A percentile compares a stretch with the other conserved stretches of the same genome.
These are phyloP conservation scores for Asterophora lycoperdoides DNA, from an alignment of 768 basidiomycete species.

Conservation along the genomic window DNA sequence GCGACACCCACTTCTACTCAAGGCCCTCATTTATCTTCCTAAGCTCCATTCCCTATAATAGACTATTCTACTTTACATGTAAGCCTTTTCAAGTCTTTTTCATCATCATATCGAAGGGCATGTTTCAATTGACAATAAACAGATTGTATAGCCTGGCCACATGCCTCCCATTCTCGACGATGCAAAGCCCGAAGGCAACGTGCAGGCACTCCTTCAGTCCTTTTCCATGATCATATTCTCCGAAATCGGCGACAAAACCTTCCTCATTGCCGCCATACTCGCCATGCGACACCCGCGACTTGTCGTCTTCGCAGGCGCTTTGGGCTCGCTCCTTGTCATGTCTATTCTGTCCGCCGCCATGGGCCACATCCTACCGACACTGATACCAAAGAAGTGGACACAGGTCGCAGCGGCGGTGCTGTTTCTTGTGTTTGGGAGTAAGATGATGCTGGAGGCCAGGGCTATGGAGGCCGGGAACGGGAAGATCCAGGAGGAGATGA, in stretches of 20 bases:
- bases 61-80: too few species aligned
- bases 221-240: conserved; percentile 91
- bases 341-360: conserved; percentile 90
- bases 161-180: conserved; percentile 11
- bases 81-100: too few species aligned
- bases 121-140: too few species aligned
- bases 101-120: too few species aligned
- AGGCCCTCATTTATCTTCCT: too few species aligned
- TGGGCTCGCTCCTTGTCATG: conserved; percentile 88
- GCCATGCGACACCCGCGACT: conserved; percentile 90
- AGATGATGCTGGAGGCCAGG: conserved; percentile 84
- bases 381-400: conserved; percentile 73
- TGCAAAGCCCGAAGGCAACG: conserved; percentile 22
- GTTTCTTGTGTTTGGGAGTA: conserved; percentile 86
- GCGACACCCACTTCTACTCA: too few species aligned
- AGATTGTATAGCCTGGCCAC: not conserved
- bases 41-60: too few species aligned
- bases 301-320: conserved; percentile 84
- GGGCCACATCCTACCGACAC: conserved; percentile 82
- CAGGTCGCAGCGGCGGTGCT: conserved; percentile 72
- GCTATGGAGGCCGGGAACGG: conserved; percentile 74
- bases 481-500: conserved; percentile 92
- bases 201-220: conserved; percentile 67
- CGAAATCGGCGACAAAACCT: conserved; percentile 96
- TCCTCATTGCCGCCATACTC: conserved; percentile 79